Evolutionary conservation across 1,284 basidiomycete species (phyloP), one percentile per base, ranked within the genome.

Genomic region (Cutaneotrichosporon cavernicola): DNA sequence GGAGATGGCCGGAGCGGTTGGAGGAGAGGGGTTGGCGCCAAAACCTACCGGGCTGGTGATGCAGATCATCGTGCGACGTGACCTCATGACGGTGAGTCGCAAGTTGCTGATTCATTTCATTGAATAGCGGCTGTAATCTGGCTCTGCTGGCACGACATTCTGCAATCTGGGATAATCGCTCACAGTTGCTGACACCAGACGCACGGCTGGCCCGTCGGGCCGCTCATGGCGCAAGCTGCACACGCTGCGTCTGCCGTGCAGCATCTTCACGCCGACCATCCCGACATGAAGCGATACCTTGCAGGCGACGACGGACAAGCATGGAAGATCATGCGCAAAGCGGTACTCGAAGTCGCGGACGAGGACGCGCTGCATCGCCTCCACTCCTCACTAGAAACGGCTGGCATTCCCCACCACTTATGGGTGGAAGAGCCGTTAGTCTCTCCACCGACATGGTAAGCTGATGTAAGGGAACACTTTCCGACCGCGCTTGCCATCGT

Each of bases 391-490:
- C 71, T 83, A 8, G 71, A 71, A 6, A 64, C 58, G 0, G 70
- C 74, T 5, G 70, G 65, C 6, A 70, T 80, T 26, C 69, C 69
- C 7, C 80, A 83, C 67, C 77, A 81, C 58, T 64, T 84, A 50
- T 84, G 83, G 83, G 75, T 82, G 31, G 83, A 84, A 69, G 79
- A 83, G 69, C 83, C 83, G 77, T 80, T 51, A 70, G 77, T 74
- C 8, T 26, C 26, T 26, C 26, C 26, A 26, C 26, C 26, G 26
- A 26, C 26, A 26, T 26, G 26, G 26, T 18, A n/a, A 9, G 50
- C 64, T 68, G 51, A 64, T 38, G 22, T 13, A 51, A 78, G 76
- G 0, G 83, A 84, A 64, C 76, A 81, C 49, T 70, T 73, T 2
- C 78, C 83, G 0, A 84, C 83, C 0, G 83, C 82, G 13, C 66